Evolutionary conservation across 1,139 yeast genomes (phyloP), one percentile per base, ranked within the genome.

Genomic region (Geotrichum reessii): DNA sequence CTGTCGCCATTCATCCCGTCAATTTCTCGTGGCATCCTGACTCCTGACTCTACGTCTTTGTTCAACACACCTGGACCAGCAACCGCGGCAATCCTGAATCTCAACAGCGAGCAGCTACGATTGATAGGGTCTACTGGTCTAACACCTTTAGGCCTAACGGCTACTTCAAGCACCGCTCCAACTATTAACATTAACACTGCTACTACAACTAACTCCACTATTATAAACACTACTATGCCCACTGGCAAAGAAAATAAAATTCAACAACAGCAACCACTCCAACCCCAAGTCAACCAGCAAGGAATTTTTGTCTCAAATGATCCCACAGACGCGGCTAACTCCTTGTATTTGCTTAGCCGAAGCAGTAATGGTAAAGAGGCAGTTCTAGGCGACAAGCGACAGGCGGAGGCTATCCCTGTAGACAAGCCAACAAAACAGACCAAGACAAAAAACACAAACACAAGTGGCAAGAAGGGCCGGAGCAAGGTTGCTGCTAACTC

Each of bases 21-120:
- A n/a, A 31, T 31, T 31, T 31, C 59, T 9, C 46, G 59, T 25
- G 50, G 56, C 22, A 21, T 58, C 51, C 68, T 57, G n/a, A 50
- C 67, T 50, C 67, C 73, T 11, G 67, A 71, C n/a, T 64, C 73
- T 25, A 63, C 74, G 21, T 68, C 74, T 2, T 74, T 69, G 64
- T 72, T 70, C 61, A 72, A 74, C 14, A 69, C 69, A n/a, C 74
- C 75, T 0, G 72, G 73, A 14, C 76, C 76, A 2, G 68, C 71
- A 9, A 72, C 76, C 8, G 75, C 74, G 11, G 73, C 74, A 19
- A 64, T 73, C 27, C 63, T 73, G 33, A 73, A 74, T 12, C 62
- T 71, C 21, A 59, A 62, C 12, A 59, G 55, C 19, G 64, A 61
- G 9, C 55, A 54, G 17, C 47, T 54, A 5, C 9, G 46, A 4